phyloP scores from a whole-genome alignment of 2,329 filamentous ascomycete species.

The Curvularia sp. region DNA sequence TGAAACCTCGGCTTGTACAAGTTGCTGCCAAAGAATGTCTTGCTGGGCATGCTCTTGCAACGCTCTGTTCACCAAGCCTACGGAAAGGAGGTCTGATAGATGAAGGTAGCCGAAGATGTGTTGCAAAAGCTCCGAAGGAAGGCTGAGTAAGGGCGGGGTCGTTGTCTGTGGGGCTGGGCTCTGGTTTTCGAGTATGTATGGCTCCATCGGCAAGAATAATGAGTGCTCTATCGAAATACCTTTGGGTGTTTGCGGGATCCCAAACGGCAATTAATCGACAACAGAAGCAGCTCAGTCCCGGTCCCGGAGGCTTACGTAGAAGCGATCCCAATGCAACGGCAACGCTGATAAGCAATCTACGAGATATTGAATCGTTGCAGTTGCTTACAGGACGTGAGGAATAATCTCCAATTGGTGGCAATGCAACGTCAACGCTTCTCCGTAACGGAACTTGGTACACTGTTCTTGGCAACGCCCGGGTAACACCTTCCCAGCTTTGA shows the following conservation, averaged over 20 bases:
- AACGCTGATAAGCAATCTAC: not conserved
- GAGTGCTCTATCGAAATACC: not conserved
- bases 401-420: slow-evolving; percentile 12
- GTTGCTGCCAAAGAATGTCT: slow-evolving; percentile 74
- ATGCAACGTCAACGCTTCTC: slow-evolving; percentile 7
- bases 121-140: slow-evolving; percentile 79
- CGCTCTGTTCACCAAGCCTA: slow-evolving; percentile 67
- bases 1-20: slow-evolving; percentile 74
- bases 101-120: slow-evolving; percentile 72
- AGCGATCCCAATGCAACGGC: not conserved
- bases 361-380: not conserved
- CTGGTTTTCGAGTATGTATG: not conserved
- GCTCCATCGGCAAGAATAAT: not conserved
- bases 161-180: not conserved
- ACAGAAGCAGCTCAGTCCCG: not conserved
- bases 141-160: slow-evolving; percentile 55
- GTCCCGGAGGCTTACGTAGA: slow-evolving; percentile 2
- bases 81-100: slow-evolving; percentile 67
- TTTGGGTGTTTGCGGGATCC: not conserved
- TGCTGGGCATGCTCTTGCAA: slow-evolving; percentile 66
- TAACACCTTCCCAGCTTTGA: slow-evolving; percentile 43
- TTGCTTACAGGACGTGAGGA: not conserved
- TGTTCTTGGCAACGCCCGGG: slow-evolving; percentile 29
- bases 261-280: not conserved
- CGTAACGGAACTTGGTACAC: slow-evolving; percentile 8